phyloP scores from a whole-genome alignment of 2,329 filamentous ascomycete species.

The Diaporthe sp. region DNA sequence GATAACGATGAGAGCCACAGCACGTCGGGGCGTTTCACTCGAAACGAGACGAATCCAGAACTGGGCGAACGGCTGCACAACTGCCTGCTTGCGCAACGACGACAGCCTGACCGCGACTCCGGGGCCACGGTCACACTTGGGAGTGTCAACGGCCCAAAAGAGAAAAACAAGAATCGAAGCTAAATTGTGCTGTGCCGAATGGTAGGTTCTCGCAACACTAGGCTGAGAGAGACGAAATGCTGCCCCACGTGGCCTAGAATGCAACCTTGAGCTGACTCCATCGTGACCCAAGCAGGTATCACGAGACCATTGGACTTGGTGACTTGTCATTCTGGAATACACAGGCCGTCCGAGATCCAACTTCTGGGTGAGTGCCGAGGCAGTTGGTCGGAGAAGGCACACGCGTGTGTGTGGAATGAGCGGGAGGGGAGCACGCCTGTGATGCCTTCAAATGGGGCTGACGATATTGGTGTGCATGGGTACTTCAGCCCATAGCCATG shows the following conservation, averaged over 20 bases:
- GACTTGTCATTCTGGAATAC: background rate
- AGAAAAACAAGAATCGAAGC: background rate
- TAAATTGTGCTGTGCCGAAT: background rate
- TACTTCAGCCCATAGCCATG: background rate
- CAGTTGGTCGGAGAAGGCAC: background rate
- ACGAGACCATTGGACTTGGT: constrained; percentile 1
- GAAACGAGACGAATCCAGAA: background rate
- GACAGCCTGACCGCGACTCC: background rate
- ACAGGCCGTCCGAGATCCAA: background rate
- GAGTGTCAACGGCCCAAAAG: background rate
- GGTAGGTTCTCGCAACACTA: background rate
- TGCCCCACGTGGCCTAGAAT: constrained; percentile 21
- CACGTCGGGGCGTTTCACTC: background rate
- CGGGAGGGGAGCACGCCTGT: background rate
- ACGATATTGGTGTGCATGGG: background rate
- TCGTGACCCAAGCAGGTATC: constrained; percentile 15
- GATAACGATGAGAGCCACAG: background rate
- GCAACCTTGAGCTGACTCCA: constrained; percentile 5
- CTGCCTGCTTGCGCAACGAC: background rate
- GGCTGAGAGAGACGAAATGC: background rate
- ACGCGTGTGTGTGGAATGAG: background rate
- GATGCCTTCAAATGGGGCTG: constrained; percentile 1
- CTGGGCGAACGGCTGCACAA: background rate
- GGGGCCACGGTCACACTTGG: background rate
- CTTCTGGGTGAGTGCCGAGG: background rate